Conservation (phyloP, 441 rosid species). For the Populus hybrid region DNA sequence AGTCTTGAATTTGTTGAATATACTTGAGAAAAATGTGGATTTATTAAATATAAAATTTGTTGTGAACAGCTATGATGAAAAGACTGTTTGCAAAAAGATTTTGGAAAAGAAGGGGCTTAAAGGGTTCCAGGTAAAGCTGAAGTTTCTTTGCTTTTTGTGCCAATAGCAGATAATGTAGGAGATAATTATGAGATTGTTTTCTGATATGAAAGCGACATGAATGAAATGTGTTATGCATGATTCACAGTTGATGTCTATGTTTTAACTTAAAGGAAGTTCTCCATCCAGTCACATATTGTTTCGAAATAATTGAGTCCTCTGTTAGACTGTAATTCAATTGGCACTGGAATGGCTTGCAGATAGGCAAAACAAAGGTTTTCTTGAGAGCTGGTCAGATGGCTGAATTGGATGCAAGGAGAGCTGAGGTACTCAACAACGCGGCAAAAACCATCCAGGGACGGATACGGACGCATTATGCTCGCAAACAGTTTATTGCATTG, state of each 20-base stretch:
- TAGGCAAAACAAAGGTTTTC: conserved; percentile 94
- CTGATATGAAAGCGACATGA: background rate
- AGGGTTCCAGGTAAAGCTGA: conserved; percentile 81
- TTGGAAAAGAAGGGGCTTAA: conserved; percentile 76
- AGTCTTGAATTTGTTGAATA: conserved; percentile 19
- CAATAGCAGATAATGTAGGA: background rate
- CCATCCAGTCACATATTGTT: background rate
- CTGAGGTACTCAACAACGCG: conserved; percentile 80
- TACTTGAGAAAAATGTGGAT: conserved; percentile 15
- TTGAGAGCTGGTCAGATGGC: conserved; percentile 99
- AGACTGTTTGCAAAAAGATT: conserved; percentile 64
- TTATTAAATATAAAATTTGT: conserved; percentile 22
- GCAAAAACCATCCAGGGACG: conserved; percentile 89
- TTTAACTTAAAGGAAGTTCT: background rate
- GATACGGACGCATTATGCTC: conserved; percentile 66
- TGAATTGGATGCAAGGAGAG: conserved; percentile 85
- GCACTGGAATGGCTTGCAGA: conserved; percentile 48
- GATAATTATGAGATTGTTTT: background rate
- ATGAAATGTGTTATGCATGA: background rate
- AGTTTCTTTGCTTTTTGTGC: conserved; percentile 12
- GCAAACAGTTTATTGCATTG: conserved; percentile 66
- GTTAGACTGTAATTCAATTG: conserved; percentile 17
- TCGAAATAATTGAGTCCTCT: background rate
- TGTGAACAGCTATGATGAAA: conserved; percentile 77
- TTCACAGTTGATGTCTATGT: conserved; percentile 4